Conservation (phyloP, 169 alveolate species). For the Theileria luwenshuni region DNA sequence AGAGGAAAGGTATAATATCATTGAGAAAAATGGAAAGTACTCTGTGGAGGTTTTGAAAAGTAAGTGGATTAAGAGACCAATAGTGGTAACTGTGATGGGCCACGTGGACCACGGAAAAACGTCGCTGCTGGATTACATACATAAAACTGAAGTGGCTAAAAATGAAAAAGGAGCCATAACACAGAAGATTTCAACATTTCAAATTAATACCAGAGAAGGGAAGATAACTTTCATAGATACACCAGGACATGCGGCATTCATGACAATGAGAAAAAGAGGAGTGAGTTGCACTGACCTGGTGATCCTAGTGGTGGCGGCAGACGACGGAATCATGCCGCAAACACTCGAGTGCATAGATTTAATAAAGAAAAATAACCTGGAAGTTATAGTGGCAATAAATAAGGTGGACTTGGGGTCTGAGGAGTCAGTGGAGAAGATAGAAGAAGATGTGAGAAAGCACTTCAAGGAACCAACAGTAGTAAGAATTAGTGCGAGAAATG, state of each 20-base stretch:
- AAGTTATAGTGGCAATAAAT: slow-evolving; percentile 88
- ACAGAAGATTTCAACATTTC: slow-evolving; percentile 92
- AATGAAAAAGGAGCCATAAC: slow-evolving; percentile 91
- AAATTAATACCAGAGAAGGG: slow-evolving; percentile 71
- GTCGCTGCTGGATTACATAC: slow-evolving; percentile 85
- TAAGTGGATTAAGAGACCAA: slow-evolving; percentile 82
- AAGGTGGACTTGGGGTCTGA: slow-evolving; percentile 84
- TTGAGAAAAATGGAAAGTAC: slow-evolving; percentile 18
- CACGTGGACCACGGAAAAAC: slow-evolving; percentile 99
- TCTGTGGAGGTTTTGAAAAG: slow-evolving; percentile 83
- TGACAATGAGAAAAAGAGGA: slow-evolving; percentile 90
- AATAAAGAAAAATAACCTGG: slow-evolving; percentile 74
- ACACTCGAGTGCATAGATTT: slow-evolving; percentile 89
- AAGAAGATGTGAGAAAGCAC: slow-evolving; percentile 7
- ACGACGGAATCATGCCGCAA: slow-evolving; percentile 93
- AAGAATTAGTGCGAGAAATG: slow-evolving; percentile 85
- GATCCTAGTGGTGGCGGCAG: slow-evolving; percentile 91
- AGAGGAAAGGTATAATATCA: slow-evolving; percentile 19
- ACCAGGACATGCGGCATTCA: slow-evolving; percentile 95
- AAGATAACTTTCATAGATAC: slow-evolving; percentile 90
- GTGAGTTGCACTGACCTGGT: slow-evolving; percentile 92
- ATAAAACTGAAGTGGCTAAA: slow-evolving; percentile 76
- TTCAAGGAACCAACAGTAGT: slow-evolving; percentile 77
- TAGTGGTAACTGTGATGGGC: slow-evolving; percentile 94
- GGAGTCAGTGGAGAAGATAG: slow-evolving; percentile 40